Conservation (phyloP, 2,329 filamentous ascomycete species). For the Cladorrhinum sp. region DNA sequence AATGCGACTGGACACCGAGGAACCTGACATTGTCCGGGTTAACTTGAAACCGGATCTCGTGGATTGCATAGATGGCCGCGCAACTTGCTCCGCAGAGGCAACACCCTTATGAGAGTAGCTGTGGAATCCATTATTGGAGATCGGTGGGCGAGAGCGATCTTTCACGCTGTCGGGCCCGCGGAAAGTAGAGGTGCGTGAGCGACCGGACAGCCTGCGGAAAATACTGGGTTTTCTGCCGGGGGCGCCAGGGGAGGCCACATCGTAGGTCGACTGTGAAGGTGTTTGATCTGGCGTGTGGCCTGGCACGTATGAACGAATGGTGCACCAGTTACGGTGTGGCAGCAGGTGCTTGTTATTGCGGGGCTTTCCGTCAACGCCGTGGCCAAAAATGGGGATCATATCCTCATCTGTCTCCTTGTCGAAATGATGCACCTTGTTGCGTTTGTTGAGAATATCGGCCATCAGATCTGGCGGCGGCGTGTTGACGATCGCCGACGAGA, state of each 20-base stretch:
- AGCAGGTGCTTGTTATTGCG: slow-evolving; percentile 89
- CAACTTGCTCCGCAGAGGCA: slow-evolving; percentile 26
- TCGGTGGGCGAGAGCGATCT: slow-evolving; percentile 26
- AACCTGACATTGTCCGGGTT: slow-evolving; percentile 30
- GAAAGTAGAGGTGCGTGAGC: slow-evolving; percentile 20
- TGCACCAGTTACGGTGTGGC: slow-evolving; percentile 92
- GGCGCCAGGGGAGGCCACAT: slow-evolving; percentile 42
- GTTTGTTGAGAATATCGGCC: slow-evolving; percentile 88
- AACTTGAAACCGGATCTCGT: slow-evolving; percentile 17
- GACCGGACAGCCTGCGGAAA: slow-evolving; percentile 32
- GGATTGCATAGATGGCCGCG: slow-evolving; percentile 3
- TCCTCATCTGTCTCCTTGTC: slow-evolving; percentile 82
- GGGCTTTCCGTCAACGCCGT: slow-evolving; percentile 83
- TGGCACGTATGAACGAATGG: slow-evolving; percentile 80
- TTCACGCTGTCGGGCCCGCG: slow-evolving; percentile 25
- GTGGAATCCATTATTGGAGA: slow-evolving; percentile 26
- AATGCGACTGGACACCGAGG: slow-evolving; percentile 28
- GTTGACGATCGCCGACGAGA: slow-evolving; percentile 93
- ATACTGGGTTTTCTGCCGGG: slow-evolving; percentile 41
- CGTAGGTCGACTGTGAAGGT: slow-evolving; percentile 53
- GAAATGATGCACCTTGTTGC: slow-evolving; percentile 77
- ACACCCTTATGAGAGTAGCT: slow-evolving; percentile 24
- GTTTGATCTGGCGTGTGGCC: slow-evolving; percentile 70
- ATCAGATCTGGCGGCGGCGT: slow-evolving; percentile 82
- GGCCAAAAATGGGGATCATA: slow-evolving; percentile 90